Evolutionary conservation across 805 yeast genomes (phyloP).

Genomic region (Schwanniomyces pseudopolymorphus): DNA sequence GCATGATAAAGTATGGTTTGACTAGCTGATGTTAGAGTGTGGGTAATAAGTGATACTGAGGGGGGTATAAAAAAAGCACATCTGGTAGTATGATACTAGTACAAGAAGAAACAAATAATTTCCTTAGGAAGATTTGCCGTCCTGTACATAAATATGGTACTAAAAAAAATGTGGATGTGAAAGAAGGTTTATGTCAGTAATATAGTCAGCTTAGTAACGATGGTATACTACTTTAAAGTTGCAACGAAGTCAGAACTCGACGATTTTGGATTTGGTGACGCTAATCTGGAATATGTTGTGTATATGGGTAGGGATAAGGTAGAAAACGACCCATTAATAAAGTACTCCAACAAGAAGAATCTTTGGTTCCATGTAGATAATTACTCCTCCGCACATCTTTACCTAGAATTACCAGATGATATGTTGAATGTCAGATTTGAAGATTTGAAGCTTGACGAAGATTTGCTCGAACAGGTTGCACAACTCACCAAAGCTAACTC

Average conservation of each 20-base stretch:
- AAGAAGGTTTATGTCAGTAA: too few species aligned
- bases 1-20: too few species aligned
- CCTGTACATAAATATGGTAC: neutral
- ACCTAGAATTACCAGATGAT: conserved; percentile 52
- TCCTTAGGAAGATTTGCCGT: too few species aligned
- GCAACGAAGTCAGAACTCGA: conserved; percentile 9
- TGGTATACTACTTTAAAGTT: conserved; percentile 33
- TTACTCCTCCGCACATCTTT: conserved; percentile 74
- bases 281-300: conserved; percentile 30
- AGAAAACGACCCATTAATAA: conserved; percentile 57
- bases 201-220: conserved; percentile 2
- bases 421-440: conserved; percentile 52
- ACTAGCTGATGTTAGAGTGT: too few species aligned
- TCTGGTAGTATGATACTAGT: too few species aligned
- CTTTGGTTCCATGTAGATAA: conserved; percentile 84
- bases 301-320: conserved; percentile 75
- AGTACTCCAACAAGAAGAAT: conserved; percentile 63
- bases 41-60: too few species aligned
- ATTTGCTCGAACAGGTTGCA: conserved; percentile 49
- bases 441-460: conserved; percentile 35
- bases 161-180: neutral
- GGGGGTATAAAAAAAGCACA: too few species aligned
- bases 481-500: conserved; percentile 79
- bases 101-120: too few species aligned
- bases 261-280: conserved; percentile 15